Evolutionary conservation across 768 basidiomycete species (phyloP).

Genomic region (Trametes punicea): DNA sequence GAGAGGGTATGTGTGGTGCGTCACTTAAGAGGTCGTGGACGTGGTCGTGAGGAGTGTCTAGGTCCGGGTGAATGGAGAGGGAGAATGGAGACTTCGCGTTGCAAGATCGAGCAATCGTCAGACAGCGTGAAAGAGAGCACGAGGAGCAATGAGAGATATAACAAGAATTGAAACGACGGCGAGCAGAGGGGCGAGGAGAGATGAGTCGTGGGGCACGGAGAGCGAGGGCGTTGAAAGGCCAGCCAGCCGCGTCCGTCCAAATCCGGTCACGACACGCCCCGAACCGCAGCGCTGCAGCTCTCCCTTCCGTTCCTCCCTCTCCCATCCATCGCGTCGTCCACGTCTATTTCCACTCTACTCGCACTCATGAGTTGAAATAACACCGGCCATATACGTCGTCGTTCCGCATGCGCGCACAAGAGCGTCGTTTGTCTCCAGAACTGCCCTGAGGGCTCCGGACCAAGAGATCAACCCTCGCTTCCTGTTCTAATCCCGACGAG

Average conservation of each 20-base stretch:
- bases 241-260: slow-evolving; percentile 13
- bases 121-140: slow-evolving; percentile 17
- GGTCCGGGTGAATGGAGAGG: slow-evolving; percentile 14
- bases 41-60: slow-evolving; percentile 20
- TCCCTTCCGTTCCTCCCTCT: neutral
- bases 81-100: slow-evolving; percentile 4
- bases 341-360: too few species aligned
- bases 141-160: slow-evolving; percentile 13
- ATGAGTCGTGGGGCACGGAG: neutral
- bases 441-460: neutral
- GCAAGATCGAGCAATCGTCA: slow-evolving; percentile 13
- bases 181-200: neutral
- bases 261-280: slow-evolving; percentile 14
- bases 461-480: slow-evolving; percentile 5
- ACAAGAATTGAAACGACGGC: slow-evolving; percentile 7
- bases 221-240: neutral
- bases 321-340: neutral
- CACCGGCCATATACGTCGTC: too few species aligned
- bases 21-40: slow-evolving; percentile 20
- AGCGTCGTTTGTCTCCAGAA: slow-evolving; percentile 13
- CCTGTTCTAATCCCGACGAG: slow-evolving; percentile 31
- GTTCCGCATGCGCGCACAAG: slow-evolving; percentile 20
- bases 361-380: too few species aligned
- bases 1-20: slow-evolving; percentile 4
- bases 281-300: neutral